Percentiles rank a stretch among this genome's conserved stretches.
Conservation (phyloP, 345 rosid species). For the Syzygium jambos region DNA sequence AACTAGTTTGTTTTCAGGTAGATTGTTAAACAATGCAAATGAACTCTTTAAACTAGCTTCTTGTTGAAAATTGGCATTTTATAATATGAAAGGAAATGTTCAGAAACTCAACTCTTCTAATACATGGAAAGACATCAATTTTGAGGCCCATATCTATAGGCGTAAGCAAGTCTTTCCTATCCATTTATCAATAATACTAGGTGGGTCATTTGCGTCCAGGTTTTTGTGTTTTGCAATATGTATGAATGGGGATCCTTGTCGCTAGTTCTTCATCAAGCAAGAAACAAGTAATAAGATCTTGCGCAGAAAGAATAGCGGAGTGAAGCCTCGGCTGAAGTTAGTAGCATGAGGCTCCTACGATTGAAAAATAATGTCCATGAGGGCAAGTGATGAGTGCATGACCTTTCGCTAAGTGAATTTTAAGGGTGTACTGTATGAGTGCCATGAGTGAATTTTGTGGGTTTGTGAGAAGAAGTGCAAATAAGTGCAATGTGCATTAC, state of each 20-base stretch:
- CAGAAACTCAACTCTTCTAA: neutral
- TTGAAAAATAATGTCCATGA: neutral
- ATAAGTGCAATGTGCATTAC: neutral
- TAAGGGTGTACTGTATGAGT: neutral
- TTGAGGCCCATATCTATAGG: neutral
- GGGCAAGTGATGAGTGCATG: neutral
- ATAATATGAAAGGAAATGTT: neutral
- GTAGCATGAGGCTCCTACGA: neutral
- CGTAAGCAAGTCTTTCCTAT: neutral
- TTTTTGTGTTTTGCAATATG: neutral
- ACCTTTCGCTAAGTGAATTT: neutral
- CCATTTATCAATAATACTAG: neutral
- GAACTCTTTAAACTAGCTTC: neutral
- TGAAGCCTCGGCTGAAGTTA: neutral
- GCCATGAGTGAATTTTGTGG: neutral
- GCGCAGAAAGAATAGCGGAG: neutral
- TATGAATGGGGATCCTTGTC: neutral
- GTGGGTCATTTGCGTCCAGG: neutral
- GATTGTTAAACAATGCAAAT: neutral
- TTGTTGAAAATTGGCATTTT: neutral
- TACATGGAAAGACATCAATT: neutral
- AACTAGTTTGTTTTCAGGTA: neutral
- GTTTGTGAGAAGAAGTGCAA: neutral
- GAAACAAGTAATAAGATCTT: neutral
- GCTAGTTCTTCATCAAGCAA: neutral